These are phyloP conservation scores for Lolium rigidum DNA, from an alignment of 176 grass and related monocot genomes.

Conservation along the genomic window DNA sequence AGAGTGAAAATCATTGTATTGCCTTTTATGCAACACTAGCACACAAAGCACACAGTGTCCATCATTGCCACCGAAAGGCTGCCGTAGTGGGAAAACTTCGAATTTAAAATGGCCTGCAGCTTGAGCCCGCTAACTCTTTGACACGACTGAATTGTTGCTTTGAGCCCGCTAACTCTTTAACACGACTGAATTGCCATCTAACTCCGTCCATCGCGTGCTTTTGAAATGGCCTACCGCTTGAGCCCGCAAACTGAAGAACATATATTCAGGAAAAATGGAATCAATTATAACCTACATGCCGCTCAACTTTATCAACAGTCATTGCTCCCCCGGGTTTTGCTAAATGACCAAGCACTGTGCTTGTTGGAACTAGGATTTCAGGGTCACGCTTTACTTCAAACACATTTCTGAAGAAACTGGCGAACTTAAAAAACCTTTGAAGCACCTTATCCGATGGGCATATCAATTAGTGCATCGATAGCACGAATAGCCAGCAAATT, in stretches of 20 bases:
- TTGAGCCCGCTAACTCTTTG: too few species aligned
- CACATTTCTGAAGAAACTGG: constrained; percentile 74
- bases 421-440: constrained; percentile 91
- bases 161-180: too few species aligned
- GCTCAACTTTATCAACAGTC: constrained; percentile 95
- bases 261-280: background rate
- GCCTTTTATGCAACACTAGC: background rate
- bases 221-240: too few species aligned
- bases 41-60: background rate
- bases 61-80: background rate
- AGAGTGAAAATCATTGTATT: background rate
- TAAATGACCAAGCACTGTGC: constrained; percentile 87
- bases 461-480: constrained; percentile 90
- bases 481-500: constrained; percentile 84
- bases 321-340: constrained; percentile 92
- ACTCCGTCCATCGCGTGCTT: too few species aligned
- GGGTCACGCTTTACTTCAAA: constrained; percentile 92
- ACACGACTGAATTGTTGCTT: too few species aligned
- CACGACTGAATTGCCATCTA: too few species aligned
- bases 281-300: constrained; percentile 56
- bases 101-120: too few species aligned
- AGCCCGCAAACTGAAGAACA: too few species aligned
- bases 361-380: constrained; percentile 87
- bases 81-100: too few species aligned
- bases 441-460: constrained; percentile 84